Percentiles rank a stretch among this genome's conserved stretches.
Evolutionary conservation across 495 filamentous ascomycete genomes (phyloP).

Genomic region (Podospora comata): DNA sequence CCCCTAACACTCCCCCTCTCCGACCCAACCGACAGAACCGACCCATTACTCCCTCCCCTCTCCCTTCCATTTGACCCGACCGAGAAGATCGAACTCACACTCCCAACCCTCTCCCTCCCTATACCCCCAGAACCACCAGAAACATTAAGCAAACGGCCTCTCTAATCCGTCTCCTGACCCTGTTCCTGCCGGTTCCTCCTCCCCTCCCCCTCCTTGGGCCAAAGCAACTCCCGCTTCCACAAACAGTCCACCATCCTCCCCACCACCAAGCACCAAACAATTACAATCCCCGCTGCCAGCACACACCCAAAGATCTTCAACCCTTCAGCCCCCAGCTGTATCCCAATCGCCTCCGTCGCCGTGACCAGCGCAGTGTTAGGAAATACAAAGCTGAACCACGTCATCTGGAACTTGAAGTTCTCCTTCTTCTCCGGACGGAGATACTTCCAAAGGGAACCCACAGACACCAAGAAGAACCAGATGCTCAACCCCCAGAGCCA

Average conservation of each 20-base stretch:
- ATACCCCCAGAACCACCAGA: not conserved
- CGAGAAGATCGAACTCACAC: not conserved
- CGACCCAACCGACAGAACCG: not conserved
- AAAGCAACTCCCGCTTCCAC: constrained; percentile 46
- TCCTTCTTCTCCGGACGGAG: constrained; percentile 45
- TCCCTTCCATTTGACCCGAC: not conserved
- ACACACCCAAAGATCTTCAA: constrained; percentile 68
- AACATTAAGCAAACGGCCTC: not conserved
- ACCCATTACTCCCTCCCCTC: too few species aligned
- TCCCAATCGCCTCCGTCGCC: constrained; percentile 69
- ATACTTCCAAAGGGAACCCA: constrained; percentile 73
- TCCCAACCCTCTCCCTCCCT: not conserved
- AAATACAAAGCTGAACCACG: constrained; percentile 85
- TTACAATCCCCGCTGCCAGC: constrained; percentile 57
- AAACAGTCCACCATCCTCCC: constrained; percentile 69
- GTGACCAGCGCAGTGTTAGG: constrained; percentile 77
- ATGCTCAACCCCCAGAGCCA: constrained; percentile 85
- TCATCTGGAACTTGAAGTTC: constrained; percentile 77
- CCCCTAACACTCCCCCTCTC: not conserved
- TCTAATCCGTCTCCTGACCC: not conserved
- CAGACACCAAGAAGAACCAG: constrained; percentile 82
- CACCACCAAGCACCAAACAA: constrained; percentile 70
- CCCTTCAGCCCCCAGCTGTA: constrained; percentile 56
- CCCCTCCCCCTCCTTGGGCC: constrained; percentile 1
- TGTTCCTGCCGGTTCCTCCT: constrained; percentile 7